A percentile compares a stretch with the other conserved stretches of the same genome.
Evolutionary conservation across 768 basidiomycete species (phyloP).

Genomic region (Calocera viscosa): DNA sequence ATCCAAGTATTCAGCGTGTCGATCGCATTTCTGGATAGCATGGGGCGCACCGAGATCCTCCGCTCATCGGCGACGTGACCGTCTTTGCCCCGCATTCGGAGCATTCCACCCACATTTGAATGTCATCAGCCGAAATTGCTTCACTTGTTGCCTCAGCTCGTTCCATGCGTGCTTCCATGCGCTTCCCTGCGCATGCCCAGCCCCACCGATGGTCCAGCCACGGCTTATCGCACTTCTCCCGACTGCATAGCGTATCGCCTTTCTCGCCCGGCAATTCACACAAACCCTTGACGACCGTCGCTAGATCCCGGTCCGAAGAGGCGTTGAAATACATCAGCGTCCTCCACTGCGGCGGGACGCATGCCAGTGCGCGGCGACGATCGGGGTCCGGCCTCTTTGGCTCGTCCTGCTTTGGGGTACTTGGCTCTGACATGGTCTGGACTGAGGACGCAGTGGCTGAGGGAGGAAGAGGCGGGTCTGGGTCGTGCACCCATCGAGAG

Average conservation of each 20-base stretch:
- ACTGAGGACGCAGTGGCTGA: not conserved
- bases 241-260: not conserved
- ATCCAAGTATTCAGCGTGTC: constrained; percentile 18
- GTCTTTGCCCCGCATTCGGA: constrained; percentile 34
- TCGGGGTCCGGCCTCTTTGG: not conserved
- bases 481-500: not conserved
- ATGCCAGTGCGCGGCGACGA: not conserved
- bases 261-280: not conserved
- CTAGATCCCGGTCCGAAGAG: not conserved
- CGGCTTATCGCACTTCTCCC: not conserved
- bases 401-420: not conserved
- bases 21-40: not conserved
- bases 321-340: not conserved
- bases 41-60: constrained; percentile 41
- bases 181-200: not conserved
- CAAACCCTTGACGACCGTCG: not conserved
- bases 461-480: not conserved
- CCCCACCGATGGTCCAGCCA: not conserved
- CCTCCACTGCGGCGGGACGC: not conserved
- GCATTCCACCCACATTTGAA: constrained; percentile 42
- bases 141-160: not conserved
- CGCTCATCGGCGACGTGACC: constrained; percentile 29
- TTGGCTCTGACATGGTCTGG: not conserved
- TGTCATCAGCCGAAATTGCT: constrained; percentile 17
- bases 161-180: not conserved